These are phyloP conservation scores for Monosporascus sp. DNA, from an alignment of 2,329 filamentous ascomycete genomes.

Conservation along the genomic window DNA sequence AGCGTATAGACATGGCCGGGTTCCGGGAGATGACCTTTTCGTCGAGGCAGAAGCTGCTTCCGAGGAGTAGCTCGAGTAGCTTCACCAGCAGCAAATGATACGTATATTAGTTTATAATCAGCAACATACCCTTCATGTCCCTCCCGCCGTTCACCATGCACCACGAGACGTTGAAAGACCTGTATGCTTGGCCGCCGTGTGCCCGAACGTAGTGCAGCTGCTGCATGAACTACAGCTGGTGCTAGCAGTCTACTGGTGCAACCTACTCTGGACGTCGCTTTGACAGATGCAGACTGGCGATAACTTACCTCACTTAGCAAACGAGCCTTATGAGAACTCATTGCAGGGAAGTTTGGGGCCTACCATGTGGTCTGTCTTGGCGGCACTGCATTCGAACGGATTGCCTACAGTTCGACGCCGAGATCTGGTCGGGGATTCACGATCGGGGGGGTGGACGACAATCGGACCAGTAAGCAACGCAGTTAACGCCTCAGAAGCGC, in stretches of 20 bases:
- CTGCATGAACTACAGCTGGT: neutral
- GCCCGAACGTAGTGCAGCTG: neutral
- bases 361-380: no score
- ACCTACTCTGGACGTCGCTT: no score
- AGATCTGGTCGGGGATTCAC: no score
- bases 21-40: conserved; percentile 20
- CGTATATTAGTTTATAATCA: neutral
- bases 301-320: no score
- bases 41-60: conserved; percentile 15
- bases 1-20: conserved; percentile 13
- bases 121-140: neutral
- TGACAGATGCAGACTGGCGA: no score
- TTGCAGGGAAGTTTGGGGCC: no score
- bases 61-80: neutral
- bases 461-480: no score
- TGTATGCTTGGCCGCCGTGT: neutral
- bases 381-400: no score
- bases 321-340: no score
- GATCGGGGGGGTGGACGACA: no score
- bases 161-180: neutral
- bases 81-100: neutral
- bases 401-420: no score
- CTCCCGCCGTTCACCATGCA: neutral
- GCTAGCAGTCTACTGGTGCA: neutral
- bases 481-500: no score